Evolutionary conservation across 2,329 filamentous ascomycete species (phyloP), one percentile per base, ranked within the genome.

Genomic region (Venturia aucupariae): DNA sequence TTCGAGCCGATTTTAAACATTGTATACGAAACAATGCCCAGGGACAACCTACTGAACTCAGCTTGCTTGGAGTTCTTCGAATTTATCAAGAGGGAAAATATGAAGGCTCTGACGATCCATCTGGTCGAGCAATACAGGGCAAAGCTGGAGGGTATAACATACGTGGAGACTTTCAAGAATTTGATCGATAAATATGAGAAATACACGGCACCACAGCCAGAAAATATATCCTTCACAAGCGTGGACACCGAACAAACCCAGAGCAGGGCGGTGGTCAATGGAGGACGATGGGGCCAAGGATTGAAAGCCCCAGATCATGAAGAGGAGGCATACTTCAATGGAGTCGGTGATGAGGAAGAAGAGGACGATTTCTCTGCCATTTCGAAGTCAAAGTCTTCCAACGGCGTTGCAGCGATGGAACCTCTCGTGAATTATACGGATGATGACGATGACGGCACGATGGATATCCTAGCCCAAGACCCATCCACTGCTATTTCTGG

Each of bases 61-160:
- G 93, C 92, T 10, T 96, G 91, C 70, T 81, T 97, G 11, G 94
- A 99, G 72, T 84, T 99, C 54, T 97, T 99, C 68, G 92, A 96
- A 71, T 92, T 88, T 71, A 90, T 97, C 70, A 91, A 88, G 73
- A 77, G 79, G 72, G 90, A 95, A 70, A 86, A 86, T 64, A 82
- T 92, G 70, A 95, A 92, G 74, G 86, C 89, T 17, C 80, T 97
- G 59, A 86, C 96, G 65, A 86, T 87, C 67, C 90, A 97, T 72
- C 79, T 97, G 27, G 90, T 96, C 13, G 88, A 91, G 69, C 90
- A 88, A 62, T 92, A 93, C 72, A 86, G 92, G 27, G 89, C 93
- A 17, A 88, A 87, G 71, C 75, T 97, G 59, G 81, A 88, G 68
- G 79, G 80, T 22, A 87, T 97, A 66, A 90, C 86, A 61, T 94